Conservation (phyloP, 139 green algal genomes). For the Diplosphaera chodatii region DNA sequence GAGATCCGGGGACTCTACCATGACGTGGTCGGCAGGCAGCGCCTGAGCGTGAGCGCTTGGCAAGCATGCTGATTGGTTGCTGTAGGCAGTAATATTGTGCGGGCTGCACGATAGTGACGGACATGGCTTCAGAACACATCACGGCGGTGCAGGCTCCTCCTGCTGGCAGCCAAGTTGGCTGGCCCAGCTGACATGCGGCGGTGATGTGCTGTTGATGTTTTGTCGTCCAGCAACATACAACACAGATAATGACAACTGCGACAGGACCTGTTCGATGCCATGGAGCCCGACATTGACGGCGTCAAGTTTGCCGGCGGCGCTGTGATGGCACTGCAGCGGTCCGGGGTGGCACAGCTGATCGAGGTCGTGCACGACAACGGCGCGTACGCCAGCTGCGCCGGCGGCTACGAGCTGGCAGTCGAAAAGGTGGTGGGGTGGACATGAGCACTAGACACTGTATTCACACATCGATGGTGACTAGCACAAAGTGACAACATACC, state of each 20-base stretch:
- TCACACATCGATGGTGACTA: too few relatives aligned
- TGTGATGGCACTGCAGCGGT: background rate
- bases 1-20: background rate
- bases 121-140: too few relatives aligned
- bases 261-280: background rate
- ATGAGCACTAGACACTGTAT: too few relatives aligned
- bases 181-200: too few relatives aligned
- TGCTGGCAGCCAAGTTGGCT: too few relatives aligned
- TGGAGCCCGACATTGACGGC: background rate
- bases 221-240: too few relatives aligned
- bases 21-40: background rate
- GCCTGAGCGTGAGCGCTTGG: background rate
- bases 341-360: background rate
- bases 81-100: too few relatives aligned
- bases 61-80: background rate
- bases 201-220: too few relatives aligned
- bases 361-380: background rate
- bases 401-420: background rate
- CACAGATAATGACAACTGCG: too few relatives aligned
- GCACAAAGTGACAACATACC: too few relatives aligned
- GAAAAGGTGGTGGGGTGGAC: background rate
- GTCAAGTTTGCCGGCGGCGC: background rate
- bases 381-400: background rate
- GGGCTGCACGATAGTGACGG: too few relatives aligned
- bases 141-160: too few relatives aligned